Evolutionary conservation across 495 filamentous ascomycete genomes (phyloP).

Genomic region (Neurospora terricola): DNA sequence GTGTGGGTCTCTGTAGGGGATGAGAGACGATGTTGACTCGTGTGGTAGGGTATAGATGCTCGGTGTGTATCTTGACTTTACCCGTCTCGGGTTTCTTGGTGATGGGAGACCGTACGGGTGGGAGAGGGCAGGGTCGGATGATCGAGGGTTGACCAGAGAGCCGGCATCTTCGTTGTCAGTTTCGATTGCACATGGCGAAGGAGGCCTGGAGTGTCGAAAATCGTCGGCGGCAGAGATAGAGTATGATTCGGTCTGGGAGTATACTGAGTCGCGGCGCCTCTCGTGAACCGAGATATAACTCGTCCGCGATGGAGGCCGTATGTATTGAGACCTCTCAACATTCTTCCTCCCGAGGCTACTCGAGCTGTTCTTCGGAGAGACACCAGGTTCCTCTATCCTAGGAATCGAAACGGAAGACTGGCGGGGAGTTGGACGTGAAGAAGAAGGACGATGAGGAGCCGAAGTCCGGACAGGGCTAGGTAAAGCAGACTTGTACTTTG

Average conservation of each 20-base stretch:
- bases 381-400: constrained; percentile 27
- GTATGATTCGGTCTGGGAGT: constrained; percentile 51
- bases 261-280: constrained; percentile 43
- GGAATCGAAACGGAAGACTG: constrained; percentile 13
- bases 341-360: not conserved
- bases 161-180: not conserved
- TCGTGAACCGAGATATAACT: constrained; percentile 45
- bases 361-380: constrained; percentile 25
- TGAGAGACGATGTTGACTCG: constrained; percentile 54
- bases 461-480: not conserved
- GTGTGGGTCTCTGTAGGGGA: constrained; percentile 44
- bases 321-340: constrained; percentile 19
- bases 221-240: constrained; percentile 40
- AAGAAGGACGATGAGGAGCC: constrained; percentile 12
- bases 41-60: constrained; percentile 65
- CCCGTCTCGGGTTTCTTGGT: constrained; percentile 3
- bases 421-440: constrained; percentile 5
- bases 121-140: not conserved
- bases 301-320: constrained; percentile 26
- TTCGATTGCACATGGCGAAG: constrained; percentile 1
- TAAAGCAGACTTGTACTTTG: not conserved
- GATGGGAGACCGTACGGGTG: not conserved
- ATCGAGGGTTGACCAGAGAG: not conserved
- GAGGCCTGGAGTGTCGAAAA: constrained; percentile 14
- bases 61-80: constrained; percentile 26